Evolutionary conservation across 345 rosid genomes (phyloP), one percentile per base, ranked within the genome.

Genomic region (Eutrema yunnanense): DNA sequence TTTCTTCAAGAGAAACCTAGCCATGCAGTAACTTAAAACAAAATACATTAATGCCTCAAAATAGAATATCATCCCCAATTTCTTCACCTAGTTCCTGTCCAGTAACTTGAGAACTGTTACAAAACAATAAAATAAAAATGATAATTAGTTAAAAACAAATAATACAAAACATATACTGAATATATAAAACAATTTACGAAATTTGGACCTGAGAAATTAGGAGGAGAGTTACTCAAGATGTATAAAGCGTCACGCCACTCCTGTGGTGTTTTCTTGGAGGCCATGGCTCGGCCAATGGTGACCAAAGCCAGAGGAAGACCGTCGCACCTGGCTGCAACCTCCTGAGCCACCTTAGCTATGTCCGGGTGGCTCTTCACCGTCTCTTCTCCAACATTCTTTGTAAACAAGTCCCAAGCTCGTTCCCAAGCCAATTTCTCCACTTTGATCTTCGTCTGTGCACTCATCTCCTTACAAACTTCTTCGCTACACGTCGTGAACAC

Each of bases 241-340:
- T 80, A 76, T 4, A 78, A 52, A 8, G 84, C 82, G 7, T 71
- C 65, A 38, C 62, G 74, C 85, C 82, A 79, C 37, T 73, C 76
- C 29, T 73, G 71, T 9, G 72, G 73, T 0, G 79, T 79, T 56
- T 70, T 73, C 69, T 76, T 79, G n/a, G 65, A 51, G 0, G 77
- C 63, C 82, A 82, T 79, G 36, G 81, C 82, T 70, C 83, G 77
- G 0, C 81, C 82, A 13, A 82, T 66, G 5, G 77, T 65, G 42
- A 79, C 72, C 52, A 82, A 67, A 29, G 82, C 77, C 16, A 76
- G 59, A 54, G 83, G 85, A 56, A 76, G 77, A 48, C 79, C 83
- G 2, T 50, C 49, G 13, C 85, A 79, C 34, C 9, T 62, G 8
- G 65, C 49, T 16, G 80, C 82, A 41, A 83, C 82, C 9, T 26